A percentile compares a stretch with the other conserved stretches of the same genome.
Evolutionary conservation across 2,329 filamentous ascomycete species (phyloP).

Genomic region (Fusarium verticillioides): DNA sequence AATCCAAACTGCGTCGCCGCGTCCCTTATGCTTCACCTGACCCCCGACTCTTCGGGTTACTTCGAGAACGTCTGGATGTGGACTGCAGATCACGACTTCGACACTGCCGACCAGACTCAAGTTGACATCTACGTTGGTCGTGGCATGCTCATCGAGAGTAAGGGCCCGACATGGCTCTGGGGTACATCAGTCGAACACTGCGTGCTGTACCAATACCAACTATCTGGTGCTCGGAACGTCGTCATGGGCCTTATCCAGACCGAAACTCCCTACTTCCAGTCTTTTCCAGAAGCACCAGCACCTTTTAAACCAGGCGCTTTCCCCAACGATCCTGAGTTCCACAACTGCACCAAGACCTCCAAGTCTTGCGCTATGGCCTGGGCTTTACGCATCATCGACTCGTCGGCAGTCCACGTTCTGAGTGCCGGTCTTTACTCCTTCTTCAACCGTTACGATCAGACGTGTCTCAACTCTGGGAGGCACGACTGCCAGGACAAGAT

Average conservation of each 20-base stretch:
- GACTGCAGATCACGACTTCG: constrained; percentile 73
- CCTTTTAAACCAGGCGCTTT: constrained; percentile 25
- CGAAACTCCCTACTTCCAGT: constrained; percentile 41
- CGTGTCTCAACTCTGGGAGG: constrained; percentile 24
- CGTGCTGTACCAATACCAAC: constrained; percentile 61
- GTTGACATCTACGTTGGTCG: constrained; percentile 51
- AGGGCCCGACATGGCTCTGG: constrained; percentile 48
- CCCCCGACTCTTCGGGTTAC: constrained; percentile 57
- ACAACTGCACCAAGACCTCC: constrained; percentile 1
- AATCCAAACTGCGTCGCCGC: constrained; percentile 68
- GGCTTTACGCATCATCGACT: constrained; percentile 35
- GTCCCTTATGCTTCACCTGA: constrained; percentile 63
- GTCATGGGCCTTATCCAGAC: constrained; percentile 62
- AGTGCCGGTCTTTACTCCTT: constrained; percentile 46
- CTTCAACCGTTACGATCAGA: constrained; percentile 43
- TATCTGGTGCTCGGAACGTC: constrained; percentile 58
- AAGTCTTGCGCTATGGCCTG: constrained; percentile 40
- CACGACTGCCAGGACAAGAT: constrained; percentile 38
- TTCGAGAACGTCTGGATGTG: constrained; percentile 70
- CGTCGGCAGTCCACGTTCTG: constrained; percentile 37
- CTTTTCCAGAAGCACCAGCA: constrained; percentile 14
- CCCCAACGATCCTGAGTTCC: constrained; percentile 7
- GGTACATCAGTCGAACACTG: constrained; percentile 39
- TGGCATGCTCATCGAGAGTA: constrained; percentile 49
- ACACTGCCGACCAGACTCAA: constrained; percentile 34